A percentile compares a stretch with the other conserved stretches of the same genome.
Evolutionary conservation across 202 grass and related monocot genomes (phyloP).

Genomic region (Panicum hallii): DNA sequence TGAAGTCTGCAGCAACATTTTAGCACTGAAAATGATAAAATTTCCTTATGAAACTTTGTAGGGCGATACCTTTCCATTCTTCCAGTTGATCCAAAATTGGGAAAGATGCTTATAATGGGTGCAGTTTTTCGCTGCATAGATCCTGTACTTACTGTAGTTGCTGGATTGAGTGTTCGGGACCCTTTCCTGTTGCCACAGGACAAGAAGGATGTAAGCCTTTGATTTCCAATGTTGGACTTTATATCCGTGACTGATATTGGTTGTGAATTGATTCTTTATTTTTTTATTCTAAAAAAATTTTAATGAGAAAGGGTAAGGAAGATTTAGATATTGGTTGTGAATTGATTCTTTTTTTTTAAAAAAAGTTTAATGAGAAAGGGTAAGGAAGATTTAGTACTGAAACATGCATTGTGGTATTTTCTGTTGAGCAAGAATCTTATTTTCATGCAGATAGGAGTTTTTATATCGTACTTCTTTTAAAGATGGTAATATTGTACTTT

Average conservation of each 20-base stretch:
- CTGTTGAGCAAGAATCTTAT: background rate
- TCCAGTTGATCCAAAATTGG: slow-evolving; percentile 96
- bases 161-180: slow-evolving; percentile 87
- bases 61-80: slow-evolving; percentile 92
- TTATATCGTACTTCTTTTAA: background rate
- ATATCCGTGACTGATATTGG: slow-evolving; percentile 34
- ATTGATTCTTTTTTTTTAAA: slow-evolving; percentile 18
- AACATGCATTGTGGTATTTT: background rate
- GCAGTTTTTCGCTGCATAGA: slow-evolving; percentile 90
- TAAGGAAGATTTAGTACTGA: background rate
- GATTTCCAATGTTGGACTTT: slow-evolving; percentile 18
- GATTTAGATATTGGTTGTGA: slow-evolving; percentile 11
- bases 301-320: slow-evolving; percentile 8
- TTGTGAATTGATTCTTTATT: slow-evolving; percentile 35
- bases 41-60: slow-evolving; percentile 61
- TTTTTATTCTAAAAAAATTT: background rate
- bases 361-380: background rate
- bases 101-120: slow-evolving; percentile 99
- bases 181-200: slow-evolving; percentile 95
- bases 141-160: slow-evolving; percentile 87
- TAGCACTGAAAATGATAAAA: slow-evolving; percentile 39
- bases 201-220: slow-evolving; percentile 86
- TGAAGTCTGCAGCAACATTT: slow-evolving; percentile 23
- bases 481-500: slow-evolving; percentile 35
- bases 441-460: slow-evolving; percentile 19